Evolutionary conservation across 805 yeast species (phyloP).

Genomic region (Geotrichum ghanense): DNA sequence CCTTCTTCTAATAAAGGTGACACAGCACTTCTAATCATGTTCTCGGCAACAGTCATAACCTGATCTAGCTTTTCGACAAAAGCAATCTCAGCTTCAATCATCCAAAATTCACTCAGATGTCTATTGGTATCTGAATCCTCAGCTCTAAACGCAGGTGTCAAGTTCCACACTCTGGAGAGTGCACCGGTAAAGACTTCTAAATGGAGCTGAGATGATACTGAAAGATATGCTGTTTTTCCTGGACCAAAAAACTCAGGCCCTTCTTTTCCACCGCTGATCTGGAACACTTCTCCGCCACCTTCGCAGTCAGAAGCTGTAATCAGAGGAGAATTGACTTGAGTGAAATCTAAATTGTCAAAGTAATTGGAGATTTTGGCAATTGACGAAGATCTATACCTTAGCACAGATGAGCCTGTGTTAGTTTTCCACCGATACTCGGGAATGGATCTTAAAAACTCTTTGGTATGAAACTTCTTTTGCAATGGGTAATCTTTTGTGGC

Average conservation of each 20-base stretch:
- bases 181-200: constrained; percentile 71
- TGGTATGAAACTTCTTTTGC: constrained; percentile 65
- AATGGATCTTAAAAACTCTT: constrained; percentile 54
- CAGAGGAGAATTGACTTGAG: constrained; percentile 76
- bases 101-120: constrained; percentile 93
- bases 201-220: constrained; percentile 90
- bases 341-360: constrained; percentile 43
- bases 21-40: constrained; percentile 50
- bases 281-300: constrained; percentile 91
- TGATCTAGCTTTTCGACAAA: constrained; percentile 44
- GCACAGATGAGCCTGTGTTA: constrained; percentile 46
- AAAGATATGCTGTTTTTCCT: constrained; percentile 52
- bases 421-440: constrained; percentile 76
- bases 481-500: constrained; percentile 62
- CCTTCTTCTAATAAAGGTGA: constrained; percentile 11
- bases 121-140: constrained; percentile 85
- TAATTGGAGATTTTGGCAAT: constrained; percentile 43
- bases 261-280: constrained; percentile 33
- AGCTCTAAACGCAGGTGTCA: constrained; percentile 89
- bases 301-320: constrained; percentile 89
- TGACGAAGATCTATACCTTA: constrained; percentile 62
- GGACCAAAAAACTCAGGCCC: constrained; percentile 15
- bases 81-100: constrained; percentile 86
- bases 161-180: constrained; percentile 71
- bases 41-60: constrained; percentile 55